phyloP scores from a whole-genome alignment of 768 basidiomycete genomes.

The Suillus alpinus region DNA sequence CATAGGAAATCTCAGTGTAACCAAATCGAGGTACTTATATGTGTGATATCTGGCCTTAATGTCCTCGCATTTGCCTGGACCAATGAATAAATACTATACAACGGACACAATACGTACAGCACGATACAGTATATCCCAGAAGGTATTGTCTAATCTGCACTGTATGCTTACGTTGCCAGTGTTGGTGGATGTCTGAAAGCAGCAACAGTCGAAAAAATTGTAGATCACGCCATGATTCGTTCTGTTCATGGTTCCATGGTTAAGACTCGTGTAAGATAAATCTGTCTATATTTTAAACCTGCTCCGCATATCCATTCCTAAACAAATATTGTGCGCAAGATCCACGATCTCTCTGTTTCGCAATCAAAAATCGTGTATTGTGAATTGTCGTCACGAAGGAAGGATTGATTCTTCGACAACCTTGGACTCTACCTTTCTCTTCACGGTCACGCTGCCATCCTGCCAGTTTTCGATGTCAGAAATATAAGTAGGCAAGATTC shows the following conservation, averaged over 20 bases:
- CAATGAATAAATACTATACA: no score
- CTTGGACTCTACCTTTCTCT: constrained; percentile 32
- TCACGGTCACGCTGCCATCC: constrained; percentile 72
- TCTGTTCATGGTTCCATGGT: not conserved
- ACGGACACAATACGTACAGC: no score
- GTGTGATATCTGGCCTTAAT: no score
- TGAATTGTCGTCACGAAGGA: not conserved
- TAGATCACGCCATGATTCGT: not conserved
- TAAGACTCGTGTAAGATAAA: not conserved
- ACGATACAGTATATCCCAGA: no score
- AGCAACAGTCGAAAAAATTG: not conserved
- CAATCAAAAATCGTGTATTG: not conserved
- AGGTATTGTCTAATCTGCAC: no score
- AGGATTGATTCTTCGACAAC: constrained; percentile 19
- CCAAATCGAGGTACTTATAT: no score
- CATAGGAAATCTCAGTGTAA: no score
- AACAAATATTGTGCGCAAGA: not conserved
- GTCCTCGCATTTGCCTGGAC: no score
- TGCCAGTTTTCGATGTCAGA: constrained; percentile 20
- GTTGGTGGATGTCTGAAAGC: not conserved
- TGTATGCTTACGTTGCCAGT: not conserved
- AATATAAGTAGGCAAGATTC: not conserved
- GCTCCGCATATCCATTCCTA: not conserved
- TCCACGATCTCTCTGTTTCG: no score
- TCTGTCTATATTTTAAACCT: not conserved